Evolutionary conservation across 805 yeast genomes (phyloP), one percentile per base, ranked within the genome.

Genomic region (Kazachstania taianensis): DNA sequence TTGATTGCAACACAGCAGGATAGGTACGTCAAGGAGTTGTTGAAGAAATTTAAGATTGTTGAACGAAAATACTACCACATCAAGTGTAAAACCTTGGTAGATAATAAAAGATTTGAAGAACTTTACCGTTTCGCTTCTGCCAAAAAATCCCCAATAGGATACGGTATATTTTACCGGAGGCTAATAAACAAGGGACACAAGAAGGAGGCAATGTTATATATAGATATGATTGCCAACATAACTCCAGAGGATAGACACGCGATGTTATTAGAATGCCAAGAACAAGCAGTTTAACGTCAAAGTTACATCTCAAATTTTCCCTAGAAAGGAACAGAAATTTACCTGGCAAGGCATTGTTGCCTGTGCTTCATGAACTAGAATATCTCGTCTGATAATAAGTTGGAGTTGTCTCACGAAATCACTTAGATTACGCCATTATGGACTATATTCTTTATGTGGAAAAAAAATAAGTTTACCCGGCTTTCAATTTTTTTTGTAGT

Each of bases 91-190:
- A 64, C 66, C 1, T 61, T 71, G 22, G 63, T 74, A 1, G 55
- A 63, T 5, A 48, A 65, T 2, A 65, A 70, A 5, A 71, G 72
- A 29, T 78, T 74, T 61, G 75, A 72, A 14, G 73, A 70, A 26
- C 52, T 83, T 20, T 68, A 66, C 43, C 69, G 71, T 20, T 69
- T 75, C 47, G 70, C 77, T 0, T 63, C 60, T 3, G 51, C 56
- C 7, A 65, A 62, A 30, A 78, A 73, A 41, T 73, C 92, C 0
- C 81, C 83, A 0, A 81, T 85, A 28, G 86, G 89, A 0, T 78
- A 78, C 40, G 68, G 66, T 41, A 76, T 80, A 1, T 76, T 85
- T 43, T 81, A 66, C 37, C 62, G 68, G 12, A 70, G 72, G 26
- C 67, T 78, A 26, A 48, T 70, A 28, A 65, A 64, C 37, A 63